Evolutionary conservation across 176 grass and related monocot species (phyloP), one percentile per base, ranked within the genome.

Genomic region (Juncus inflexus): DNA sequence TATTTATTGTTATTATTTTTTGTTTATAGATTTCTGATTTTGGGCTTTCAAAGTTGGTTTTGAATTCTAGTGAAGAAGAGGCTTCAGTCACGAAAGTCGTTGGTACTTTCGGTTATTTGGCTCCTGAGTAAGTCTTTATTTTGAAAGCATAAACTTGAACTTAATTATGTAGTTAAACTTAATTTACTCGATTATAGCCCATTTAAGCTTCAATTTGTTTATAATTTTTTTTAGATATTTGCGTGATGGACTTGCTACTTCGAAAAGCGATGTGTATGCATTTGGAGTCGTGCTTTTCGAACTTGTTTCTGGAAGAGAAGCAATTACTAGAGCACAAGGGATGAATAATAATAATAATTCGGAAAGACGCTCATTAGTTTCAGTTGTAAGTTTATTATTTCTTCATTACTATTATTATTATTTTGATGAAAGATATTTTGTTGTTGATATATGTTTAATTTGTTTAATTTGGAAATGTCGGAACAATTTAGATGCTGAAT

Each of bases 241-340:
- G 61, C 83, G 73, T 47, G 94, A 99, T 75, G 94, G 94, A 12
- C 56, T 99, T 53, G 94, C 94, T 47, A 99, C 94, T 75, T 79
- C 80, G 3, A 99, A 99, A 77, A 90, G 88, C 37, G 94, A 99
- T 71, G 94, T 99, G 38, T 99, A 99, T 86, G 94, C 94, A 72
- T 99, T 92, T 9, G 94, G 94, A 4, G 88, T 99, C 10, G 88
- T 99, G 49, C 85, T 99, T 64, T 99, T 99, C 65, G 94, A 99
- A 75, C 43, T 99, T 68, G 84, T 99, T 84, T 92, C 94, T 66
- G 89, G 85, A 70, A 99, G 84, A 78, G 83, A 92, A 36, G 94
- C 94, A 15, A 99, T 99, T 73, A 99, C 94, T 42, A 87, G 80
- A 71, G 66, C 85, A 35, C 87, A 78, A 62, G 64, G 82, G 74